Evolutionary conservation across 2,329 filamentous ascomycete species (phyloP), one percentile per base, ranked within the genome.

Genomic region (Hymenoscyphus occultus): DNA sequence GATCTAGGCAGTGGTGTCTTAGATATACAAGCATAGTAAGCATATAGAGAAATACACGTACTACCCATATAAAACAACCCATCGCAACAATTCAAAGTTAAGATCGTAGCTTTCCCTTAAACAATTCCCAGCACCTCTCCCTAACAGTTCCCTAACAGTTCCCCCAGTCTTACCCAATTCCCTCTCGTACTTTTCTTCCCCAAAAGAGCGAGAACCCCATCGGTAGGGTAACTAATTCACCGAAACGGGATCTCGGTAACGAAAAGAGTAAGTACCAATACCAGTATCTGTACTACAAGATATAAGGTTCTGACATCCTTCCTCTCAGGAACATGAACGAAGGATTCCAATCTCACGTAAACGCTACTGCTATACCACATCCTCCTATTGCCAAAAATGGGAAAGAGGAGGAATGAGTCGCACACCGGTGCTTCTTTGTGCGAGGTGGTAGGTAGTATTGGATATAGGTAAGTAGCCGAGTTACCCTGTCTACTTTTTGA

Each of bases 301-400:
- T 10, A 19, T 22, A 51, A 51, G 22, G n/a, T 51, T 51, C 45
- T 51, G 6, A 51, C 45, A n/a, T 28, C 35, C 45, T 51, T 22
- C 3, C 19, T 28, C 7, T 13, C 45, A 51, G 45, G 45, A 51
- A 51, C 45, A 51, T 12, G 19, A 10, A 12, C 2, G 19, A 51
- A 51, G 45, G n/a, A 51, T 51, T 22, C 19, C n/a, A n/a, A 51
- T 28, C 19, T 51, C 45, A 51, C 45, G 45, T 51, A 51, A 51
- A 9, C 45, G 22, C 45, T 51, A 12, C 45, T 51, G 19, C 45
- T 28, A 7, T 51, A 22, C 45, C 19, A 51, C 45, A n/a, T 19
- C 45, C 45, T 28, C 22, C 19, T 9, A 7, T 22, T 51, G n/a
- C 4, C 7, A n/a, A 10, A 22, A 22, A 35, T 35, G 35, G 9